Evolutionary conservation across 2,329 filamentous ascomycete species (phyloP), one percentile per base, ranked within the genome.

Genomic region (Colletotrichum brevisporum): DNA sequence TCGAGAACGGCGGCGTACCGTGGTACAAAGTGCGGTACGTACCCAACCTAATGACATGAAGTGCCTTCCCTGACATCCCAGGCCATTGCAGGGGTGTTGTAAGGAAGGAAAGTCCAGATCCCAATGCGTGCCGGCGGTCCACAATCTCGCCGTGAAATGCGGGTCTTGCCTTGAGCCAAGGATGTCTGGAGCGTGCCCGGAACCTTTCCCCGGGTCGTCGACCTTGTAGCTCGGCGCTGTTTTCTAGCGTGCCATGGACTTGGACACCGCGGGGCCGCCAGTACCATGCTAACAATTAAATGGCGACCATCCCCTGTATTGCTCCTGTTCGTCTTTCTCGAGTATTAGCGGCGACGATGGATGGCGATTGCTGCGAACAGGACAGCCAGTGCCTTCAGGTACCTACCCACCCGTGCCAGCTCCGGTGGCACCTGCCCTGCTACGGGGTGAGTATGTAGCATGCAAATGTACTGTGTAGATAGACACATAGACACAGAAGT

Each of bases 261-360:
- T 70, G 57, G 67, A 53, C 63, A 53, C n/a, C 52, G 57, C 51
- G 57, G 67, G 63, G 67, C 56, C 50, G 18, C 4, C 51, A 5
- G 67, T 70, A 57, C 47, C 47, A 52, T 39, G 36, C 57, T 70
- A 70, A 70, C 67, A 67, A 66, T 69, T 69, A n/a, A 36, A 36
- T 36, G 8, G 31, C 31, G 31, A 36, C 31, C 31, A 26, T 41
- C n/a, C n/a, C 18, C 18, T 24, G 21, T 24, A 24, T 36, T 36
- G 21, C 41, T 10, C 47, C 53, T n/a, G 10, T 21, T 21, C 55
- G 31, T 55, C 24, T 18, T 41, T 55, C 24, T 18, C 41, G n/a
- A 27, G 31, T 24, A 24, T 2, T 16, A 50, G 27, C 51, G 43
- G 24, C 58, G 53, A 56, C 53, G 53, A 56, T 26, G 27, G 21